These are phyloP conservation scores for Backusella tuberculispora DNA, from an alignment of 192 early-diverging fungal species.

Conservation along the genomic window DNA sequence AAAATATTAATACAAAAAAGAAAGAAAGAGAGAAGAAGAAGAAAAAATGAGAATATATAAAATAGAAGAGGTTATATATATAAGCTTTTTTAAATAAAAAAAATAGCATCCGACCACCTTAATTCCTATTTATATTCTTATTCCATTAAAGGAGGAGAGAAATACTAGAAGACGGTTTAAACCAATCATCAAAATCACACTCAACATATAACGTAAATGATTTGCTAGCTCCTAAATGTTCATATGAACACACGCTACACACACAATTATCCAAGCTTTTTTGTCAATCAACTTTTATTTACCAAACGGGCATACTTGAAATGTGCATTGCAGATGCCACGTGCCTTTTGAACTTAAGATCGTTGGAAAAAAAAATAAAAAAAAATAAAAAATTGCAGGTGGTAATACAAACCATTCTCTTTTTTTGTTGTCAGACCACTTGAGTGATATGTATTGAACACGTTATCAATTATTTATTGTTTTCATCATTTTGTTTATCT, in stretches of 20 bases:
- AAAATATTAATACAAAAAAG: too few species aligned
- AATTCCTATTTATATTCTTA: conserved; percentile 1
- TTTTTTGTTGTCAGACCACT: conserved; percentile 16
- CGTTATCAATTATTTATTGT: too few species aligned
- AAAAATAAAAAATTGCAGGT: conserved; percentile 10
- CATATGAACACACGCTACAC: conserved; percentile 5
- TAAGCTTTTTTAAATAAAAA: background rate
- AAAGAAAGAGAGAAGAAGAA: background rate
- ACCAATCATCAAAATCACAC: conserved; percentile 2
- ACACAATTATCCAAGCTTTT: background rate
- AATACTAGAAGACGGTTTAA: background rate
- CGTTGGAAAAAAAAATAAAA: conserved; percentile 9
- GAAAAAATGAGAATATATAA: conserved; percentile 8
- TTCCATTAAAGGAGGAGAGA: background rate
- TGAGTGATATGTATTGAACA: background rate
- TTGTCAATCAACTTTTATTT: conserved; percentile 2
- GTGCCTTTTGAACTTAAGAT: background rate
- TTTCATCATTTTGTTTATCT: background rate
- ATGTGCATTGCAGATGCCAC: background rate
- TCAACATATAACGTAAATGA: background rate
- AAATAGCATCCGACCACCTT: background rate
- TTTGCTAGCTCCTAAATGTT: conserved; percentile 4
- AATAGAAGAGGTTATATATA: background rate
- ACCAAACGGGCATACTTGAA: conserved; percentile 6
- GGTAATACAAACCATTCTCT: background rate